Conservation (phyloP, 805 yeast genomes). For the Zygosaccharomyces pseudorouxii region DNA sequence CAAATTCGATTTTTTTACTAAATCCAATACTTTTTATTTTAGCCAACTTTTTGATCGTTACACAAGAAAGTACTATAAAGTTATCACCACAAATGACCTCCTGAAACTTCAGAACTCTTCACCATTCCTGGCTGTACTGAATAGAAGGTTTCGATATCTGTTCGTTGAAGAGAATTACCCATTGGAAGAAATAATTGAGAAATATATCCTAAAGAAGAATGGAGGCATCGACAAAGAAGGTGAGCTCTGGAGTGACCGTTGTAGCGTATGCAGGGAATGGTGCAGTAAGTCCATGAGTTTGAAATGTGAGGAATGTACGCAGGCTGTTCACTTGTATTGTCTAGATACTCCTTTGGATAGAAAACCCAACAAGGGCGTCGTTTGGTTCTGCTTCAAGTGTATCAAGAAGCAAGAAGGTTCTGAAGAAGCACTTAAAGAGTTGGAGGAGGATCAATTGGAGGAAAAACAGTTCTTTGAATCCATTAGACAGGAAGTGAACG, state of each 20-base stretch:
- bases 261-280: conserved; percentile 83
- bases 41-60: conserved; percentile 82
- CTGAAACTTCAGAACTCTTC: conserved; percentile 45
- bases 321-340: conserved; percentile 73
- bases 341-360: conserved; percentile 75
- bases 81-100: conserved; percentile 58
- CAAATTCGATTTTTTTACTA: conserved; percentile 48
- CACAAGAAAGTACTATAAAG: conserved; percentile 76
- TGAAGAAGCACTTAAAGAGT: conserved; percentile 10
- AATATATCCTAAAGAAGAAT: conserved; percentile 19
- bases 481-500: conserved; percentile 14
- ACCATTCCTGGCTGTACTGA: conserved; percentile 56
- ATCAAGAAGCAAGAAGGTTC: conserved; percentile 52
- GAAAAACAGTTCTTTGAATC: conserved; percentile 8
- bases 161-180: conserved; percentile 55
- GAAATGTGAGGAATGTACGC: conserved; percentile 71
- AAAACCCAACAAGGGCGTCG: conserved; percentile 82
- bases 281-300: conserved; percentile 69
- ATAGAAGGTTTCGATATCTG: conserved; percentile 65
- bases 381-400: conserved; percentile 86
- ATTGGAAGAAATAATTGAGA: conserved; percentile 22
- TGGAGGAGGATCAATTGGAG: conserved; percentile 8
- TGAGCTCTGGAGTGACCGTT: conserved; percentile 37
- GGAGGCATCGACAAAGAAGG: background rate
- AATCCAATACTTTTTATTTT: conserved; percentile 75